Conservation (phyloP, 1,139 yeast genomes). For the Kluyveromyces sp. region DNA sequence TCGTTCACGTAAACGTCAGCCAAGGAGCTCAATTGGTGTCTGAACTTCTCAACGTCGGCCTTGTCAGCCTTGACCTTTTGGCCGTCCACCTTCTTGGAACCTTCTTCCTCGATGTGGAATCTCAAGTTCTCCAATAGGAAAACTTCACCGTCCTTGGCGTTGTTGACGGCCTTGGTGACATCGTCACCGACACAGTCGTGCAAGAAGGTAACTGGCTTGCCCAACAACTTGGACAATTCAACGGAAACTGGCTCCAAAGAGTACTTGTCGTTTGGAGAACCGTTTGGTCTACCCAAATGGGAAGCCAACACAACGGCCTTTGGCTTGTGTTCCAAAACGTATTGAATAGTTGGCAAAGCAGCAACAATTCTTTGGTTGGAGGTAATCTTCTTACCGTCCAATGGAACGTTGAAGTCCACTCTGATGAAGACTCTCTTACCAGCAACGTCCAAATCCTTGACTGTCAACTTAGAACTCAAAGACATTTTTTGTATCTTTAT, state of each 20-base stretch:
- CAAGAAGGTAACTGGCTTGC: slow-evolving; percentile 66
- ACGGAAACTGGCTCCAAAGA: slow-evolving; percentile 87
- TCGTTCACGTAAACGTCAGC: slow-evolving; percentile 96
- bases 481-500: slow-evolving; percentile 47
- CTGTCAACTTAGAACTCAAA: slow-evolving; percentile 82
- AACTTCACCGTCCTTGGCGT: slow-evolving; percentile 54
- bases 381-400: slow-evolving; percentile 92
- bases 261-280: slow-evolving; percentile 73
- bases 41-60: slow-evolving; percentile 75
- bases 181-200: slow-evolving; percentile 83
- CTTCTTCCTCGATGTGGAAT: slow-evolving; percentile 95
- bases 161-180: slow-evolving; percentile 68
- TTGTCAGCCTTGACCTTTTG: slow-evolving; percentile 82
- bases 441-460: slow-evolving; percentile 76
- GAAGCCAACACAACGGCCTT: slow-evolving; percentile 87
- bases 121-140: slow-evolving; percentile 91
- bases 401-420: slow-evolving; percentile 96
- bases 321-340: slow-evolving; percentile 83
- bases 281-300: slow-evolving; percentile 97
- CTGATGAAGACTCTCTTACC: slow-evolving; percentile 93
- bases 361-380: slow-evolving; percentile 98
- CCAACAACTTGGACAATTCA: slow-evolving; percentile 71
- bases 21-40: slow-evolving; percentile 74
- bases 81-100: slow-evolving; percentile 84
- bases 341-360: slow-evolving; percentile 92